These are phyloP conservation scores for Penicillium bialowiezense DNA, from an alignment of 495 filamentous ascomycete genomes.

Conservation along the genomic window DNA sequence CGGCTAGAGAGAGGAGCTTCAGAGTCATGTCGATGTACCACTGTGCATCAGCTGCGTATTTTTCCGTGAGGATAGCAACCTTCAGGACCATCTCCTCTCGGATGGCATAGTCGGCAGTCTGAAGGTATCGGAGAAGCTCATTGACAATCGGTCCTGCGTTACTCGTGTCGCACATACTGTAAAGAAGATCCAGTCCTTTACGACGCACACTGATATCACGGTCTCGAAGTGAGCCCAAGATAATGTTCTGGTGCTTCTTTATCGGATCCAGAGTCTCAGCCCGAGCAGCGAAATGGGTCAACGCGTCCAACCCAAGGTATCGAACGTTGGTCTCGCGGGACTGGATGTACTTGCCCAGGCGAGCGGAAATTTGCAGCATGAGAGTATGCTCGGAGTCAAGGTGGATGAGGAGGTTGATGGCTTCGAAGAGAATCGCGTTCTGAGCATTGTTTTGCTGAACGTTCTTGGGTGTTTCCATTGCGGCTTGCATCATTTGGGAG, in stretches of 20 bases:
- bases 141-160: slow-evolving; percentile 91
- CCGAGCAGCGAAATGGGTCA: slow-evolving; percentile 96
- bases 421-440: slow-evolving; percentile 97
- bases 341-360: slow-evolving; percentile 93
- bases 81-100: slow-evolving; percentile 99
- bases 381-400: slow-evolving; percentile 94
- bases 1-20: slow-evolving; percentile 91
- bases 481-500: slow-evolving; percentile 82
- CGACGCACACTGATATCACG: slow-evolving; percentile 95
- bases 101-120: slow-evolving; percentile 95
- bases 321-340: slow-evolving; percentile 97
- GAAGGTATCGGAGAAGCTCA: slow-evolving; percentile 90
- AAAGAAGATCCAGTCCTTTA: slow-evolving; percentile 92
- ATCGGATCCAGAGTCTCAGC: slow-evolving; percentile 96
- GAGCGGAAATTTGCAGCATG: slow-evolving; percentile 95
- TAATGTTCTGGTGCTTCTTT: slow-evolving; percentile 96
- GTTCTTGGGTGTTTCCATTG: slow-evolving; percentile 93
- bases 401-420: slow-evolving; percentile 97
- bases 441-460: slow-evolving; percentile 99
- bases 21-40: slow-evolving; percentile 99
- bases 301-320: slow-evolving; percentile 93
- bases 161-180: slow-evolving; percentile 97
- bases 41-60: slow-evolving; percentile 96
- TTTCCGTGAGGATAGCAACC: slow-evolving; percentile 96
- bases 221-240: slow-evolving; percentile 89